A percentile compares a stretch with the other conserved stretches of the same genome.
phyloP scores from a whole-genome alignment of 805 yeast genomes.

The Naumovozyma dairenensis region DNA sequence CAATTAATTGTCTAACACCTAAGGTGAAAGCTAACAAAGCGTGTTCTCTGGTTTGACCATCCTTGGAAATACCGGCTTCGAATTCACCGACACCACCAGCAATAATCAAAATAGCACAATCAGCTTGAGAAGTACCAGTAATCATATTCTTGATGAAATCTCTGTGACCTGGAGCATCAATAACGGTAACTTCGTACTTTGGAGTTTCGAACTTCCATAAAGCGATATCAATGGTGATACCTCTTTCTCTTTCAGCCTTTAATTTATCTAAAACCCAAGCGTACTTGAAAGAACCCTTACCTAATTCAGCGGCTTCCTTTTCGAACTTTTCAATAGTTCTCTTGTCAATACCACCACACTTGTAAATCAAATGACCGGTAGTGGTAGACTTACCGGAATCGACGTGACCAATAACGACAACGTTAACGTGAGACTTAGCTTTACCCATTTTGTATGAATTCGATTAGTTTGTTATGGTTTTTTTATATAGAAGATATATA shows the following conservation, averaged over 20 bases:
- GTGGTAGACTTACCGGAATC: slow-evolving; percentile 98
- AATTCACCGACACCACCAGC: slow-evolving; percentile 92
- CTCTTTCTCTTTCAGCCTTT: slow-evolving; percentile 94
- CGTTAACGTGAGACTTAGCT: slow-evolving; percentile 97
- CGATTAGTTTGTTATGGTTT: slow-evolving; percentile 10
- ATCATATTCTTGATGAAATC: slow-evolving; percentile 95
- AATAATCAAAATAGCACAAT: slow-evolving; percentile 81
- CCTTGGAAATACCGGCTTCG: slow-evolving; percentile 92
- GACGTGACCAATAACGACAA: slow-evolving; percentile 99
- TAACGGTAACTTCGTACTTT: slow-evolving; percentile 80
- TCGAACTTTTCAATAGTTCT: slow-evolving; percentile 97
- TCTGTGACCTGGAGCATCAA: slow-evolving; percentile 94
- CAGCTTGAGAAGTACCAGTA: slow-evolving; percentile 92
- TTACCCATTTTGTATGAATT: slow-evolving; percentile 51
- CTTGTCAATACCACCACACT: slow-evolving; percentile 99
- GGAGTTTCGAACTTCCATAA: slow-evolving; percentile 90
- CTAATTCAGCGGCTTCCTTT: slow-evolving; percentile 95
- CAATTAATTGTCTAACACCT: slow-evolving; percentile 80
- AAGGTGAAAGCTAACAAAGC: slow-evolving; percentile 83
- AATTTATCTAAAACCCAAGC: slow-evolving; percentile 96
- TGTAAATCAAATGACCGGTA: slow-evolving; percentile 98
- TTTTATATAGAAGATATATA: neutral
- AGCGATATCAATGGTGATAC: slow-evolving; percentile 92
- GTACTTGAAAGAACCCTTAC: slow-evolving; percentile 95
- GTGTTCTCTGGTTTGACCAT: slow-evolving; percentile 93